phyloP scores from a whole-genome alignment of 805 yeast species.

The Candida sanyiensis region DNA sequence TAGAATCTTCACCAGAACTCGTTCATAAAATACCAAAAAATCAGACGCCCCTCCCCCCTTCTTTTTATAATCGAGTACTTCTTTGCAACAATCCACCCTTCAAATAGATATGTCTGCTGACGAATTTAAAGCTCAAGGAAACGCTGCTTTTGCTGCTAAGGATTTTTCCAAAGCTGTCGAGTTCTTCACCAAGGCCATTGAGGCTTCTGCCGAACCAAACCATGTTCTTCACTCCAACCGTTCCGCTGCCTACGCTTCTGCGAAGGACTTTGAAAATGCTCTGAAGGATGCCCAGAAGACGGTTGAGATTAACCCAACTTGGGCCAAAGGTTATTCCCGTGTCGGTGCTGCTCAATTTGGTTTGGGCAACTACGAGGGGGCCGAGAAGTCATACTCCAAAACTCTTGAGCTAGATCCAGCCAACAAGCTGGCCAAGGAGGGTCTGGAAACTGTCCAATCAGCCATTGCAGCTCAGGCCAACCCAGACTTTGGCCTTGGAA shows the following conservation, averaged over 20 bases:
- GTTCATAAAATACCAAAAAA: not conserved
- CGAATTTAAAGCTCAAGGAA: slow-evolving; percentile 86
- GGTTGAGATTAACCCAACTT: slow-evolving; percentile 69
- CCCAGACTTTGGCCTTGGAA: slow-evolving; percentile 73
- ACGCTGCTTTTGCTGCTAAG: slow-evolving; percentile 85
- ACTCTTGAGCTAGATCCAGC: slow-evolving; percentile 76
- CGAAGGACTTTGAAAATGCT: slow-evolving; percentile 68
- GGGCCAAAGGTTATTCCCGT: slow-evolving; percentile 96
- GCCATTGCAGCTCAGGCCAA: slow-evolving; percentile 44
- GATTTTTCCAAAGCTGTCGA: slow-evolving; percentile 78
- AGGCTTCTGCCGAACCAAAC: slow-evolving; percentile 72
- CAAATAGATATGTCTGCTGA: slow-evolving; percentile 56
- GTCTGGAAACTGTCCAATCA: slow-evolving; percentile 62
- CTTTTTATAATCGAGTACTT: not conserved
- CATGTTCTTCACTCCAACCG: slow-evolving; percentile 92
- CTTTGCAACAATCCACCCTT: not conserved
- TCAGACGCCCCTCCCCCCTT: not conserved
- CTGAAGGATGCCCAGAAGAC: slow-evolving; percentile 81
- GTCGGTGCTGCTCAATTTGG: slow-evolving; percentile 92
- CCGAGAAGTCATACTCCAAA: slow-evolving; percentile 64
- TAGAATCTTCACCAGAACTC: slow-evolving; percentile 5
- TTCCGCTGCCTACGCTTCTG: slow-evolving; percentile 84
- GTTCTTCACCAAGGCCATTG: slow-evolving; percentile 80
- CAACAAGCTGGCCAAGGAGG: slow-evolving; percentile 84
- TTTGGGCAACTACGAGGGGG: slow-evolving; percentile 71